Percentiles rank a stretch among this genome's conserved stretches.
These are phyloP conservation scores for Plantago elongata DNA, from an alignment of 257 asterid genomes.

Conservation along the genomic window DNA sequence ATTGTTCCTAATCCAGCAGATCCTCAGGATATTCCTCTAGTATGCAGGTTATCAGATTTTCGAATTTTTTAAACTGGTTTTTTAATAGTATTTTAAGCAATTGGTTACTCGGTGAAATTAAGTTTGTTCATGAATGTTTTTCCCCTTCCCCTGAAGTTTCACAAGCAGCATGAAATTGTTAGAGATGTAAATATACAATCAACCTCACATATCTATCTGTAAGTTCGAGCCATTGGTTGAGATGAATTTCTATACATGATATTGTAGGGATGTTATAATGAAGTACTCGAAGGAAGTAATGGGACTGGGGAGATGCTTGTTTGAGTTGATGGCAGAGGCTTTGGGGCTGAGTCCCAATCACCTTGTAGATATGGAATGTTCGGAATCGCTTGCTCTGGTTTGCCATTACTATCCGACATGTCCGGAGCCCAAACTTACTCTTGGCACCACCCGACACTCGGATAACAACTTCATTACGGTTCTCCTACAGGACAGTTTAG, in stretches of 20 bases:
- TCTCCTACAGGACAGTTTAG: conserved; percentile 31
- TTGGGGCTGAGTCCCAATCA: conserved; percentile 14
- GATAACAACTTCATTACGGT: conserved; percentile 37
- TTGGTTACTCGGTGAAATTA: neutral
- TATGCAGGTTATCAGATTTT: neutral
- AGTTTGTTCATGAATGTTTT: neutral
- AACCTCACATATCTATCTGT: too few species aligned
- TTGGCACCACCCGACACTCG: conserved; percentile 30
- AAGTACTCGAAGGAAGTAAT: conserved; percentile 2
- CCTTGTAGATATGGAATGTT: conserved; percentile 31
- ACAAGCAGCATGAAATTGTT: too few species aligned
- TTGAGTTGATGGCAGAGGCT: conserved; percentile 6
- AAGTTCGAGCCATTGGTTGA: too few species aligned
- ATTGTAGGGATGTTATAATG: neutral
- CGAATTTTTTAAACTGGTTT: neutral
- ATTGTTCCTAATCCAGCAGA: conserved; percentile 4
- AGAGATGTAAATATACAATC: too few species aligned
- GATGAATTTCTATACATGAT: neutral
- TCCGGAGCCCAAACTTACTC: conserved; percentile 33
- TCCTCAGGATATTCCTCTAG: conserved; percentile 4
- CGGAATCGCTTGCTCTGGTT: conserved; percentile 25
- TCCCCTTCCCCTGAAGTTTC: neutral
- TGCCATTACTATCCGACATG: conserved; percentile 39
- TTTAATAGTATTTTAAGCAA: neutral
- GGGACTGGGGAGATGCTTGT: neutral